These are phyloP conservation scores for Naumovozyma baii DNA, from an alignment of 805 yeast genomes.

Conservation along the genomic window DNA sequence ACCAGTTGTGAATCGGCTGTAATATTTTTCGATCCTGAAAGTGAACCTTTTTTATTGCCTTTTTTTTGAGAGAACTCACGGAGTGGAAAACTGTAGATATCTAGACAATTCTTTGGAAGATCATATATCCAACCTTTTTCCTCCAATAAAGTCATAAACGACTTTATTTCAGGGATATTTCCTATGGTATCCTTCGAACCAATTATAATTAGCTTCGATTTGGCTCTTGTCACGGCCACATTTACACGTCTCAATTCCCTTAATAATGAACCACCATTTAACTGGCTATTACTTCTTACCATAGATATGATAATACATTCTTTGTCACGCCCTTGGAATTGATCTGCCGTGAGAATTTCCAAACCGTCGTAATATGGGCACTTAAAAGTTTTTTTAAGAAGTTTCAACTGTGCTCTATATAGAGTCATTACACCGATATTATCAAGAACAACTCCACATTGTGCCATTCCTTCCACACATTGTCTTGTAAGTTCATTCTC, in stretches of 20 bases:
- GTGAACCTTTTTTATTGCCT: not conserved
- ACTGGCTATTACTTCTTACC: constrained; percentile 66
- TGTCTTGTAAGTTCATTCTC: constrained; percentile 62
- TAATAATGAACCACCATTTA: constrained; percentile 64
- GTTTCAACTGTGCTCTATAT: constrained; percentile 67
- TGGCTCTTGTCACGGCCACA: constrained; percentile 90
- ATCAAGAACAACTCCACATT: constrained; percentile 48
- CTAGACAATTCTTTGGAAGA: constrained; percentile 38
- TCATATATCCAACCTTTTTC: constrained; percentile 54
- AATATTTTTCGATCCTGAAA: constrained; percentile 6
- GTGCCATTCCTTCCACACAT: constrained; percentile 47
- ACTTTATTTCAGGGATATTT: constrained; percentile 21
- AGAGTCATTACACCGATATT: constrained; percentile 83
- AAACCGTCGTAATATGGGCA: constrained; percentile 32
- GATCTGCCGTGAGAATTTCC: constrained; percentile 88
- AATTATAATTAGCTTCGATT: constrained; percentile 67
- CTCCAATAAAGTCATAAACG: constrained; percentile 51
- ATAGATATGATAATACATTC: constrained; percentile 83
- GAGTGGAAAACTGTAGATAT: constrained; percentile 22
- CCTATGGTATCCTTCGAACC: constrained; percentile 61
- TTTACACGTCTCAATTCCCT: constrained; percentile 87
- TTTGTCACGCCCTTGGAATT: constrained; percentile 92
- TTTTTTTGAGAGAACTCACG: not conserved
- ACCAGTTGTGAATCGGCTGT: constrained; percentile 11
- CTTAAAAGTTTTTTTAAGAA: constrained; percentile 31